Conservation (phyloP, 495 filamentous ascomycete species). For the Hypomontagnella monticulosa region DNA sequence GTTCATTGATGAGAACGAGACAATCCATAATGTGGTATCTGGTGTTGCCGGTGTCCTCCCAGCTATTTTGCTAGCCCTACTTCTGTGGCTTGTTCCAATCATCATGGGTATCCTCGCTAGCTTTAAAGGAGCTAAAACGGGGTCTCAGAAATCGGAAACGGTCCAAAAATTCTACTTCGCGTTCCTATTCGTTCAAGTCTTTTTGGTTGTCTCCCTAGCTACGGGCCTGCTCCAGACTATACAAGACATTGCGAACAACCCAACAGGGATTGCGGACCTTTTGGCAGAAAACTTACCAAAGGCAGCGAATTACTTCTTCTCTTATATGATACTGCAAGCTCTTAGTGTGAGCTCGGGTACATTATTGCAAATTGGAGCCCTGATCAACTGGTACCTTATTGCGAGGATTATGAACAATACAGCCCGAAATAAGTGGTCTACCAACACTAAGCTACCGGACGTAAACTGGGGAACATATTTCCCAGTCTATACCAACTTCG, state of each 20-base stretch:
- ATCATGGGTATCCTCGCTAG: conserved; percentile 74
- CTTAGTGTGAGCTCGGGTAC: conserved; percentile 90
- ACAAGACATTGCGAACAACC: conserved; percentile 66
- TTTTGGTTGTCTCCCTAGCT: conserved; percentile 90
- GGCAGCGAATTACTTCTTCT: conserved; percentile 97
- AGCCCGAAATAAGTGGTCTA: conserved; percentile 85
- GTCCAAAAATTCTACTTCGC: conserved; percentile 94
- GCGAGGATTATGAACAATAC: conserved; percentile 84
- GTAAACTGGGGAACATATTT: conserved; percentile 95
- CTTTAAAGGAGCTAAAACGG: conserved; percentile 84
- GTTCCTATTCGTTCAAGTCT: conserved; percentile 95
- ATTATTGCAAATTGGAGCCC: conserved; percentile 80
- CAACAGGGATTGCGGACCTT: conserved; percentile 68
- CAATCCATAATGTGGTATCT: conserved; percentile 70
- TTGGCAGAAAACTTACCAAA: conserved; percentile 85
- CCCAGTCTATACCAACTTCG: conserved; percentile 94
- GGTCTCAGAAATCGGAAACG: conserved; percentile 78
- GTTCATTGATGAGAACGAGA: conserved; percentile 69
- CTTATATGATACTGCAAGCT: conserved; percentile 95
- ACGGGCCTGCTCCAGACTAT: conserved; percentile 79
- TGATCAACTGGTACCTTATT: conserved; percentile 83
- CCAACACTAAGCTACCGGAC: conserved; percentile 79
- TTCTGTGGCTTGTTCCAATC: conserved; percentile 83
- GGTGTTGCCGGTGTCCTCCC: conserved; percentile 89
- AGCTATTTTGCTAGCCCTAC: conserved; percentile 75